Conservation (phyloP, 306 rosid genomes). For the Ormosia semicastrata region DNA sequence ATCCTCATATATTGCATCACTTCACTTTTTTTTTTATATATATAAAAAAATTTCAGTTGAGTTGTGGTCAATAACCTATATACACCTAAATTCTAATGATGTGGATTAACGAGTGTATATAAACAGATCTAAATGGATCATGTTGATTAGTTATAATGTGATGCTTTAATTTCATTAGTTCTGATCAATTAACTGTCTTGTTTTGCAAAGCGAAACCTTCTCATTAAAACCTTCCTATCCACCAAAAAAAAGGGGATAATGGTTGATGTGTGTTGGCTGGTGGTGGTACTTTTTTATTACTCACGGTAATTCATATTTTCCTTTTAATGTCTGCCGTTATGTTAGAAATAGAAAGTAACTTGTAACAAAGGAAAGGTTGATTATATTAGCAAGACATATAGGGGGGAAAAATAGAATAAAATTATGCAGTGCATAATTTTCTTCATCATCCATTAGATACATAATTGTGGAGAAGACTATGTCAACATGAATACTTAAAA, state of each 20-base stretch:
- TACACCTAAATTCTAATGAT: not conserved
- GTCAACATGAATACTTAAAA: not conserved
- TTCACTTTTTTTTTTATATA: not conserved
- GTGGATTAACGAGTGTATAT: slow-evolving; percentile 8
- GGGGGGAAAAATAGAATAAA: not conserved
- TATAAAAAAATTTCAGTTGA: not conserved
- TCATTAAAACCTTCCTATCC: not conserved
- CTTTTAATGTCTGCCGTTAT: not conserved
- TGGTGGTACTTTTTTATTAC: not conserved
- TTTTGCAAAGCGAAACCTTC: slow-evolving; percentile 1
- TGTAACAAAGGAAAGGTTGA: not conserved
- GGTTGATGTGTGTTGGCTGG: not conserved
- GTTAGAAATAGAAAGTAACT: not conserved
- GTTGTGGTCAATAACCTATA: not conserved
- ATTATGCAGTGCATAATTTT: not conserved
- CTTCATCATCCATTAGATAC: not conserved
- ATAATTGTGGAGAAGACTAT: not conserved
- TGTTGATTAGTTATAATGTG: not conserved
- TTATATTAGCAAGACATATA: not conserved
- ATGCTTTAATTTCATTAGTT: not conserved
- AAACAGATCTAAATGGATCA: not conserved
- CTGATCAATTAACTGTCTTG: slow-evolving; percentile 1
- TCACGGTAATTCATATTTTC: not conserved
- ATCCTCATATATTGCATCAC: not conserved
- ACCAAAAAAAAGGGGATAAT: not conserved